Percentiles rank a stretch among this genome's conserved stretches.
Conservation (phyloP, 2,329 filamentous ascomycete species). For the Penicillium decumbens region DNA sequence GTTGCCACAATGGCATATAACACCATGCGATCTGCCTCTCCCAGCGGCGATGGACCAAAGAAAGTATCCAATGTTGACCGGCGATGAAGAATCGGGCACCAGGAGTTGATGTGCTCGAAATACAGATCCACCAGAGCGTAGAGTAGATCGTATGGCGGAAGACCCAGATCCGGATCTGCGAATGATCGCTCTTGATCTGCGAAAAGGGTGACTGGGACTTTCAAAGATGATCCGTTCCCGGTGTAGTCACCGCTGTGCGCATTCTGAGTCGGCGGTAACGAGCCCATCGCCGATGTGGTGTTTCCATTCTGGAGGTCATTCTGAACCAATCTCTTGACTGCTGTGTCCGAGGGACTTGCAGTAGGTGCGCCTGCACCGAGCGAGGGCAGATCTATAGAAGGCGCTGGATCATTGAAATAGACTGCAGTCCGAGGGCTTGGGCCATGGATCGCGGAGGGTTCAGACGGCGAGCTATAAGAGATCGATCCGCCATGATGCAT, state of each 20-base stretch:
- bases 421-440: constrained; percentile 56
- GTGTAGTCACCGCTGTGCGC: constrained; percentile 36
- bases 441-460: constrained; percentile 49
- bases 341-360: constrained; percentile 35
- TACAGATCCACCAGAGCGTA: constrained; percentile 71
- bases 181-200: constrained; percentile 47
- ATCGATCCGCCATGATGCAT: constrained; percentile 23
- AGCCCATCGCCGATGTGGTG: constrained; percentile 14
- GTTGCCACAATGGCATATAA: constrained; percentile 87
- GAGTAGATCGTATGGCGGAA: constrained; percentile 69
- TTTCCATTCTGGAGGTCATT: constrained; percentile 23
- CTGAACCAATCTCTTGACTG: constrained; percentile 26
- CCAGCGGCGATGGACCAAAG: constrained; percentile 70
- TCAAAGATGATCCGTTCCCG: constrained; percentile 49
- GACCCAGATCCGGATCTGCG: constrained; percentile 56
- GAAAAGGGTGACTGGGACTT: constrained; percentile 56
- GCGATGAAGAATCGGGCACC: constrained; percentile 86
- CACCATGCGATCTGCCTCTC: constrained; percentile 76
- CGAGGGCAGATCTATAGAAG: constrained; percentile 43
- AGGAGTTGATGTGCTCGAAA: constrained; percentile 75
- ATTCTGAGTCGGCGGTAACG: constrained; percentile 25
- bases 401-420: constrained; percentile 59
- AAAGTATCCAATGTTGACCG: constrained; percentile 75
- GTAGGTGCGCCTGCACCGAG: constrained; percentile 45
- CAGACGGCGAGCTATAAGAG: constrained; percentile 47